Base-by-base conservation (phyloP, 179 eudicot species). In the Corrigiola litoralis region DNA sequence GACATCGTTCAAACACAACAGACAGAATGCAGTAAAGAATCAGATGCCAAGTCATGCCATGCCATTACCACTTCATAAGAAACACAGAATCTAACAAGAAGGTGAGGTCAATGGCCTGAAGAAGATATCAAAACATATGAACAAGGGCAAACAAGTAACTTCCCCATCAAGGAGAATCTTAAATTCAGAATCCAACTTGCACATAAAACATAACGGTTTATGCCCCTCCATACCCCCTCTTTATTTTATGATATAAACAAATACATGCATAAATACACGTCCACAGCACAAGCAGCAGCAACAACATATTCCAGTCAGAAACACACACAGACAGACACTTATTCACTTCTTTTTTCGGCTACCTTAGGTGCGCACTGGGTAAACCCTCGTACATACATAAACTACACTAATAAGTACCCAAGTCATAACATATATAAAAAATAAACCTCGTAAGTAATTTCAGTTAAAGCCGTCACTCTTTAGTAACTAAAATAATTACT, bases 61-160 rank as follows among this genome's bases (percentile, higher is more conserved):
- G n/a, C n/a, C n/a, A n/a, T n/a, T 45, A 72, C 74, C 71, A 75
- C 71, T 58, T 64, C 55, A 72, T 57, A 32, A 37, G 44, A 59
- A 46, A 40, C 36, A 52, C 58, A 50, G 29, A 23, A 24, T 4
- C 38, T 46, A 47, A 38, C 10, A 72, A 8, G 18, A 14, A 33
- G 44, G 31, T 28, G 48, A 46, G 58, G 58, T 66, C 57, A 65
- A 72, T 44, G 47, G 38, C 40, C 38, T 23, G 41, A 61, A 38
- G 61, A 40, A 44, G 63, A 36, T 28, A 73, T 55, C 45, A 56
- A n/a, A 20, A 40, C 70, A n/a, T n/a, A 40, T 56, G 38, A 40
- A 31, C 20, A 65, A 47, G 81, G 86, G 79, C 74, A 76, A 47
- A 71, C 6, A 16, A 0, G 83, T 74, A 74, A 79, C 62, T 71